Evolutionary conservation across 495 filamentous ascomycete genomes (phyloP), one percentile per base, ranked within the genome.

Genomic region (Pyrenopolyporus hunteri): DNA sequence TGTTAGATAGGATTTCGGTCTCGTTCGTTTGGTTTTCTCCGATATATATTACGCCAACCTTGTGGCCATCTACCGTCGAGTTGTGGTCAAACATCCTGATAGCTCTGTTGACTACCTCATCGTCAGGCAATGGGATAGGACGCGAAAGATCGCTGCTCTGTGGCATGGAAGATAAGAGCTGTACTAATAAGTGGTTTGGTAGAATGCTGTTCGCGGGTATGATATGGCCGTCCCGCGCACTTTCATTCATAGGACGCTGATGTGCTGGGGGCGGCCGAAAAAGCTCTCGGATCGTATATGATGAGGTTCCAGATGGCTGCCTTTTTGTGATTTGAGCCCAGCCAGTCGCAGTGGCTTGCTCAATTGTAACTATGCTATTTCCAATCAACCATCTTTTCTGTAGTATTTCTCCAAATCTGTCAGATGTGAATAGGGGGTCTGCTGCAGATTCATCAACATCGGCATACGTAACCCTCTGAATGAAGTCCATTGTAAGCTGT

Each of bases 1-100:
- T 85, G 67, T 99, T 98, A 25, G 87, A 82, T 1, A 99, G 80
- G 28, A 98, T 96, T 54, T 93, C 90, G 2, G 75, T 75, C 70
- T 97, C 95, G 2, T 83, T 73, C 7, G 82, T 89, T 68, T 98
- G 95, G 16, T 88, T 87, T 49, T 91, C 85, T 28, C 86, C 91
- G 57, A 96, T 85, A 70, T 97, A 99, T 47, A 99, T 86, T 16
- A 99, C 87, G 14, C 94, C 95, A 42, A 96, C 89, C 69, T 96
- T 96, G 73, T 99, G 92, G 8, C 92, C 89, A 73, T 99, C 95
- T 3, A 99, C 89, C 20, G 93, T 91, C 45, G 93, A 87, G 55
- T 84, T 97, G 22, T 87, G 86, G 71, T 98, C 95, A 73, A 99
- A 95, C 28, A 81, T 76, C 35, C 77, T 84, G 28, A 98, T 86